Conservation (phyloP, 495 filamentous ascomycete genomes). For the Xylaria cubensis region DNA sequence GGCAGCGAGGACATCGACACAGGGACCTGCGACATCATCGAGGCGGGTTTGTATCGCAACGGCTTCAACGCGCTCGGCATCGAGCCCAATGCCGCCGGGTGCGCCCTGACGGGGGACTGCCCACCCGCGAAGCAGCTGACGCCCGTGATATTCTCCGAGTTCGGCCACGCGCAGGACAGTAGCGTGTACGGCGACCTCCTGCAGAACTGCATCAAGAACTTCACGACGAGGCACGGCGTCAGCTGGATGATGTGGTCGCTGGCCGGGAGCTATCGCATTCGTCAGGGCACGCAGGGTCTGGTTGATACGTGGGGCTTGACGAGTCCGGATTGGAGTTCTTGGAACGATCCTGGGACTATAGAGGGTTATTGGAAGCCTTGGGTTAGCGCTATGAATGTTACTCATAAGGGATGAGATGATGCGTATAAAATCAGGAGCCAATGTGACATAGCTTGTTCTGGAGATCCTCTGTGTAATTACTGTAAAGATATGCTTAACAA, state of each 20-base stretch:
- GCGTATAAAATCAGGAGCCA: neutral
- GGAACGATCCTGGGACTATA: slow-evolving; percentile 44
- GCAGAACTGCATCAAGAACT: slow-evolving; percentile 54
- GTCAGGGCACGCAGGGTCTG: slow-evolving; percentile 51
- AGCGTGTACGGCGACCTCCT: slow-evolving; percentile 51
- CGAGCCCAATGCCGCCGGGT: slow-evolving; percentile 39
- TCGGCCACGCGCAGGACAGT: slow-evolving; percentile 50
- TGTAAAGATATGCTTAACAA: neutral
- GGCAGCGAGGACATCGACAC: slow-evolving; percentile 48
- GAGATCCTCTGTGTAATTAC: too few species aligned
- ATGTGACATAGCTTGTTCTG: neutral
- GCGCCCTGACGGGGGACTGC: slow-evolving; percentile 38
- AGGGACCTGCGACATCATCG: slow-evolving; percentile 52
- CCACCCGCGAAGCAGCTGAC: slow-evolving; percentile 39
- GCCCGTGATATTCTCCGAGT: slow-evolving; percentile 58
- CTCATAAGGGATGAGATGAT: slow-evolving; percentile 19
- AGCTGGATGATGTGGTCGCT: slow-evolving; percentile 65
- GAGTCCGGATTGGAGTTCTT: slow-evolving; percentile 48
- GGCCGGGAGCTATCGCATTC: slow-evolving; percentile 63
- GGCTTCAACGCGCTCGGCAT: slow-evolving; percentile 57
- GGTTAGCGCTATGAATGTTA: slow-evolving; percentile 43
- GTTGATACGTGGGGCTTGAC: slow-evolving; percentile 58
- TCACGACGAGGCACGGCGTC: slow-evolving; percentile 51
- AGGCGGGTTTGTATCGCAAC: slow-evolving; percentile 51
- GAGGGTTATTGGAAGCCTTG: slow-evolving; percentile 49